phyloP scores from a whole-genome alignment of 2,329 filamentous ascomycete genomes.

The Calonectria hongkongensis region DNA sequence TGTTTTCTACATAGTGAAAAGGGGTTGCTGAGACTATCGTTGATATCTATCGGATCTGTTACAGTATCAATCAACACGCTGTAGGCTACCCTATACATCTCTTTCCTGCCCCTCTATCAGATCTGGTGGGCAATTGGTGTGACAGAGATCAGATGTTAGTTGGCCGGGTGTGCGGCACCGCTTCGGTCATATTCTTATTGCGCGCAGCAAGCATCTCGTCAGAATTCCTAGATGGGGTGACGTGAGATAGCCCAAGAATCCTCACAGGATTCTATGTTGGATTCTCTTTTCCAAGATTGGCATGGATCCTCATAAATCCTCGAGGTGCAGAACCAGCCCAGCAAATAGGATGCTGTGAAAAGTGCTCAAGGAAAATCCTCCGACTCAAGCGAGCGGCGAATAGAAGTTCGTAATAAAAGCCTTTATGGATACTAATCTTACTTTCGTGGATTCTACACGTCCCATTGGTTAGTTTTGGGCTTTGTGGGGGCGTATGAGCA shows the following conservation, averaged over 20 bases:
- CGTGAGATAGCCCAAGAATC: background rate
- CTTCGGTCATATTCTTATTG: background rate
- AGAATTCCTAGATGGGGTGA: constrained; percentile 3
- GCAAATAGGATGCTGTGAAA: background rate
- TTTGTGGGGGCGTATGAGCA: background rate
- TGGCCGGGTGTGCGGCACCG: background rate
- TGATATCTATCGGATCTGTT: too few relatives aligned
- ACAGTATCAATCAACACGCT: too few relatives aligned
- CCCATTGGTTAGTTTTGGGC: background rate
- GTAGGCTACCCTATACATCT: background rate
- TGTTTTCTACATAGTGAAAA: too few relatives aligned
- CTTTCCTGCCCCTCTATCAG: background rate
- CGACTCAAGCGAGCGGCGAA: background rate
- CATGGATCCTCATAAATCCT: background rate
- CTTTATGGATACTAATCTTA: background rate
- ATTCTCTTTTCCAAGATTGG: too few relatives aligned
- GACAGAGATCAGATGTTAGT: background rate
- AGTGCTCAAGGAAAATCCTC: background rate
- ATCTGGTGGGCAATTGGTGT: background rate
- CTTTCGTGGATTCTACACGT: background rate
- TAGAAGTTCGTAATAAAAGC: background rate
- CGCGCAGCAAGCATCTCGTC: background rate
- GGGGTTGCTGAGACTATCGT: too few relatives aligned
- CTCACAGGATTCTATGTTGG: background rate
- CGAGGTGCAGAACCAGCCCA: too few relatives aligned